Conservation (phyloP, 1,284 basidiomycete genomes). For the Fomitopsis schrenkii region DNA sequence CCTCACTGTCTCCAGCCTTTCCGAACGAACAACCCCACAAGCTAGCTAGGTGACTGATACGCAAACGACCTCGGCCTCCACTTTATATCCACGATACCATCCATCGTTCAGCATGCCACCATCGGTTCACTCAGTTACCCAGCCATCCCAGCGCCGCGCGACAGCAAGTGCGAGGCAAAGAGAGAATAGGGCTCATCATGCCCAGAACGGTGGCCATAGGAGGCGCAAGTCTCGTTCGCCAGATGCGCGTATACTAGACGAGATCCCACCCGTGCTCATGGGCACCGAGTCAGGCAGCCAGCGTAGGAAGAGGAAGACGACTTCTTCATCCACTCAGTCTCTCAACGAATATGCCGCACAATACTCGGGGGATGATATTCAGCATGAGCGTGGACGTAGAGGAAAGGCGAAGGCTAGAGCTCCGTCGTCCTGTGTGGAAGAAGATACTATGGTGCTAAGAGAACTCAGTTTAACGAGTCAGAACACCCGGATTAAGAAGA, state of each 20-base stretch:
- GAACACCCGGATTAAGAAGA: conserved; percentile 16
- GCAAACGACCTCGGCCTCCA: not conserved
- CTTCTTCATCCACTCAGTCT: not conserved
- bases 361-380: conserved; percentile 8
- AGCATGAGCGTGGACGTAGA: conserved; percentile 12
- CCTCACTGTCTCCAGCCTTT: not conserved
- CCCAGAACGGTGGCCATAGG: conserved; percentile 2
- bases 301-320: conserved; percentile 16
- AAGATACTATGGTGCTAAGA: conserved; percentile 13
- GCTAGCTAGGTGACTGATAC: not conserved
- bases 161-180: conserved; percentile 13
- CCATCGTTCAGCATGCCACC: conserved; percentile 13
- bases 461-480: conserved; percentile 7
- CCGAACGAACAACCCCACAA: not conserved
- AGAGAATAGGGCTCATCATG: conserved; percentile 11
- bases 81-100: not conserved
- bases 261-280: not conserved
- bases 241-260: conserved; percentile 16
- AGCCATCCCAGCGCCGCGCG: conserved; percentile 13
- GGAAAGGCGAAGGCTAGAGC: conserved; percentile 16
- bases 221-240: conserved; percentile 25
- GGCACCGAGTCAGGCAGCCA: conserved; percentile 10
- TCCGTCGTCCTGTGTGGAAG: conserved; percentile 13
- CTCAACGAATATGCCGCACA: conserved; percentile 1
- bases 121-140: not conserved